phyloP scores from a whole-genome alignment of 495 filamentous ascomycete species.

The Margaritispora aquatica region DNA sequence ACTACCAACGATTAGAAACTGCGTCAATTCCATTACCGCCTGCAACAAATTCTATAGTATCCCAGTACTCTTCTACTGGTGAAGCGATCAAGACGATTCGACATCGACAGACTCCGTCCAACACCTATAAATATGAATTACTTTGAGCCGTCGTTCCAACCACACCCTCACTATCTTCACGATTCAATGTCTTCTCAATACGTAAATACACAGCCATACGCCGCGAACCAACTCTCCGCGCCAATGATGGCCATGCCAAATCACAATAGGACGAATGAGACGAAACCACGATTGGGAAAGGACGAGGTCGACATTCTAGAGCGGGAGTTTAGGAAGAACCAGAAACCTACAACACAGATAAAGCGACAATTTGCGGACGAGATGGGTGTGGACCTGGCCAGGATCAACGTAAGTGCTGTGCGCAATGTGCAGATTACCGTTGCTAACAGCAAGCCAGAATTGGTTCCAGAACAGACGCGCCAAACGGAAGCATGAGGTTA shows the following conservation, averaged over 20 bases:
- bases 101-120: too few relatives aligned
- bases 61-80: too few relatives aligned
- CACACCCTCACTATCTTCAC: constrained; percentile 14
- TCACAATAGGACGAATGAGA: constrained; percentile 29
- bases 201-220: constrained; percentile 3
- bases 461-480: constrained; percentile 84
- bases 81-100: too few relatives aligned
- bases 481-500: constrained; percentile 25
- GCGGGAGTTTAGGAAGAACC: constrained; percentile 65
- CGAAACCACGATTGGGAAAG: constrained; percentile 67
- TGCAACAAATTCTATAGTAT: too few relatives aligned
- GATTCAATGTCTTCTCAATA: constrained; percentile 14
- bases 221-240: constrained; percentile 3
- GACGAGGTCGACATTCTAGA: constrained; percentile 77
- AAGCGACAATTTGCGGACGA: constrained; percentile 69
- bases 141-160: constrained; percentile 17
- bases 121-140: constrained; percentile 21
- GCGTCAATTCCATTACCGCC: background rate
- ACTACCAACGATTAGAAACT: too few relatives aligned
- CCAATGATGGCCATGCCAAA: constrained; percentile 15
- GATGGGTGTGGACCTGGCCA: constrained; percentile 65
- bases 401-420: constrained; percentile 61
- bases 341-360: constrained; percentile 69
- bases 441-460: constrained; percentile 48
- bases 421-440: background rate